Percentiles rank a stretch among this genome's conserved stretches.
Conservation (phyloP, 176 grass and related monocot species). For the Ananas comosus region DNA sequence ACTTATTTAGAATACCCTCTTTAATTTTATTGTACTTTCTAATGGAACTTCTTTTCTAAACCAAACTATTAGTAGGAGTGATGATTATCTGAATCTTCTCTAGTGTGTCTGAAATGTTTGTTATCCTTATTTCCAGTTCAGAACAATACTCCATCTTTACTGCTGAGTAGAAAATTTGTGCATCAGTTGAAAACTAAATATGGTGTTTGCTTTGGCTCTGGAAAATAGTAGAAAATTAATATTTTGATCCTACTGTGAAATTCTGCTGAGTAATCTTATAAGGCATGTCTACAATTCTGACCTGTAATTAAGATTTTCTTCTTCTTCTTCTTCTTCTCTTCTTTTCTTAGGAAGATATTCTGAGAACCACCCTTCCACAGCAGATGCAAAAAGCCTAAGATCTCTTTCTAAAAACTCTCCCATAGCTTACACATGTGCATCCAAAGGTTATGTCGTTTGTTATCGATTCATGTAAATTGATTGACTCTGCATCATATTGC, state of each 20-base stretch:
- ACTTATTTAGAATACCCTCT: no score
- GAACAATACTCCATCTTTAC: no score
- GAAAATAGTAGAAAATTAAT: no score
- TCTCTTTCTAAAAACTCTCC: constrained; percentile 3
- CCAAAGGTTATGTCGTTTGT: constrained; percentile 9
- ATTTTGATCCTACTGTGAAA: neutral
- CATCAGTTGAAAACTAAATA: no score
- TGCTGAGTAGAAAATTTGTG: no score
- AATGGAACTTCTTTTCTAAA: no score
- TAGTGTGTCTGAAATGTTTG: no score
- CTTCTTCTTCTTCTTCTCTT: neutral
- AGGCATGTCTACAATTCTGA: neutral
- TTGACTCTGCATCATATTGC: neutral
- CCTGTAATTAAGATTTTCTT: neutral
- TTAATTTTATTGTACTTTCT: no score
- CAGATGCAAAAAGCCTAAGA: constrained; percentile 13
- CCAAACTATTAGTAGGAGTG: no score
- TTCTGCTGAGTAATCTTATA: neutral
- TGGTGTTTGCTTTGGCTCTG: no score
- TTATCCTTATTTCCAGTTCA: no score
- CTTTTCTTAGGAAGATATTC: constrained; percentile 17
- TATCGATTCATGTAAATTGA: neutral
- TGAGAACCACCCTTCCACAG: constrained; percentile 16
- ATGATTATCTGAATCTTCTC: no score
- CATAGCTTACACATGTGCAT: constrained; percentile 7